Evolutionary conservation across 148 eudicot genomes (phyloP).

Genomic region (Chenopodium quinoa): DNA sequence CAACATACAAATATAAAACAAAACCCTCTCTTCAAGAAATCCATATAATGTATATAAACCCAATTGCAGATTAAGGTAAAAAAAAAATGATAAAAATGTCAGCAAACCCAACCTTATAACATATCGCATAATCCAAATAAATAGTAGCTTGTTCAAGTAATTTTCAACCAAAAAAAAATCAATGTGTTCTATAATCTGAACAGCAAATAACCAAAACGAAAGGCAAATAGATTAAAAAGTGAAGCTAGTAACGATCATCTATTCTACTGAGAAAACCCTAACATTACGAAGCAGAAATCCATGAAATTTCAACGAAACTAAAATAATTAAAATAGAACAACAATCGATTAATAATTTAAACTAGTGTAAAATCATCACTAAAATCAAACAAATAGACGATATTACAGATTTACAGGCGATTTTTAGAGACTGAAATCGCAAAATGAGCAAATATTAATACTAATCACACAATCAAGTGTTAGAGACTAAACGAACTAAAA

Average conservation of each 20-base stretch:
- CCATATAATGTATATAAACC: background rate
- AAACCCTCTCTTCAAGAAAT: background rate
- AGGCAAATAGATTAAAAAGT: background rate
- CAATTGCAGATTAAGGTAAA: background rate
- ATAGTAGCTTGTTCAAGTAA: background rate
- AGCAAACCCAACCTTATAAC: background rate
- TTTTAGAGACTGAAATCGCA: no score
- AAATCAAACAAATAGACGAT: background rate
- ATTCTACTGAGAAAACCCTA: constrained; percentile 9
- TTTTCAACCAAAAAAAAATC: no score
- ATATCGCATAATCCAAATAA: background rate
- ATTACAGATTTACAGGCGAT: background rate
- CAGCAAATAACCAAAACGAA: background rate
- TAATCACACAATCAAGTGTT: background rate
- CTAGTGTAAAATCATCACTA: background rate
- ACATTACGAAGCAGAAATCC: background rate
- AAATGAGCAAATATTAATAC: background rate
- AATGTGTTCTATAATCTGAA: background rate
- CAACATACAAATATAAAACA: background rate
- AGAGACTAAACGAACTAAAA: background rate
- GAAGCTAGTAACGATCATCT: background rate
- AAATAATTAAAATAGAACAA: background rate
- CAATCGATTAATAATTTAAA: background rate
- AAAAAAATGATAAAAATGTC: background rate
- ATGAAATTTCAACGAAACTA: background rate